phyloP scores from a whole-genome alignment of 2,329 filamentous ascomycete species.

The Conoideocrella luteorostrata region DNA sequence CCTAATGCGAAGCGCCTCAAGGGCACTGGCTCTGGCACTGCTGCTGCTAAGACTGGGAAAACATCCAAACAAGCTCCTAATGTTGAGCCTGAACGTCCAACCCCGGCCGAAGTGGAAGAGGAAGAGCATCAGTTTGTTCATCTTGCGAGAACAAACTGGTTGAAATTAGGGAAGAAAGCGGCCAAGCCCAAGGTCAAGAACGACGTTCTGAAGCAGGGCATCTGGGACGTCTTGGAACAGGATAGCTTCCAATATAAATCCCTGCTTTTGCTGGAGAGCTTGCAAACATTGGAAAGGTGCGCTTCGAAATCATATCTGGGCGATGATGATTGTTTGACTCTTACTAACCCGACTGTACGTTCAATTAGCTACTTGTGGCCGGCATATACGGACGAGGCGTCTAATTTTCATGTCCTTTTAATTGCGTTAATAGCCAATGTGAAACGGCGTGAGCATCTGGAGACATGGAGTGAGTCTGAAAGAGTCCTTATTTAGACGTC shows the following conservation, averaged over 20 bases:
- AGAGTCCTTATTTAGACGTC: not conserved
- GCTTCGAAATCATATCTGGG: not conserved
- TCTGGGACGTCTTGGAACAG: conserved; percentile 84
- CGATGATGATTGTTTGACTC: not conserved
- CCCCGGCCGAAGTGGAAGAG: conserved; percentile 63
- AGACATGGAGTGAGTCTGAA: conserved; percentile 67
- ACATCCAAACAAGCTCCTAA: conserved; percentile 31
- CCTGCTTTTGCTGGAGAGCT: conserved; percentile 76
- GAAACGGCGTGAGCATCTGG: conserved; percentile 79
- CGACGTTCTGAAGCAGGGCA: conserved; percentile 75
- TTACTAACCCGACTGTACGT: too few relatives aligned
- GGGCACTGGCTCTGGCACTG: conserved; percentile 42
- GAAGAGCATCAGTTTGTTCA: conserved; percentile 67
- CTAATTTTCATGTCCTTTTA: conserved; percentile 85
- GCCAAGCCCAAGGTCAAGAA: conserved; percentile 70
- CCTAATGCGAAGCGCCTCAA: conserved; percentile 55
- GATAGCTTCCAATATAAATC: conserved; percentile 72
- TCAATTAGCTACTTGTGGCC: conserved; percentile 79
- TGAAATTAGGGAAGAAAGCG: conserved; percentile 55
- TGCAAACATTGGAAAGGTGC: conserved; percentile 82
- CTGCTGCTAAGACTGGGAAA: conserved; percentile 24
- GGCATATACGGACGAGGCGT: conserved; percentile 78
- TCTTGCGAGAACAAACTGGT: conserved; percentile 80
- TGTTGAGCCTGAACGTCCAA: conserved; percentile 34
- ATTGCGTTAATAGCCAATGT: conserved; percentile 81